These are phyloP conservation scores for Clathrospora elynae DNA, from an alignment of 2,329 filamentous ascomycete species.

Conservation along the genomic window DNA sequence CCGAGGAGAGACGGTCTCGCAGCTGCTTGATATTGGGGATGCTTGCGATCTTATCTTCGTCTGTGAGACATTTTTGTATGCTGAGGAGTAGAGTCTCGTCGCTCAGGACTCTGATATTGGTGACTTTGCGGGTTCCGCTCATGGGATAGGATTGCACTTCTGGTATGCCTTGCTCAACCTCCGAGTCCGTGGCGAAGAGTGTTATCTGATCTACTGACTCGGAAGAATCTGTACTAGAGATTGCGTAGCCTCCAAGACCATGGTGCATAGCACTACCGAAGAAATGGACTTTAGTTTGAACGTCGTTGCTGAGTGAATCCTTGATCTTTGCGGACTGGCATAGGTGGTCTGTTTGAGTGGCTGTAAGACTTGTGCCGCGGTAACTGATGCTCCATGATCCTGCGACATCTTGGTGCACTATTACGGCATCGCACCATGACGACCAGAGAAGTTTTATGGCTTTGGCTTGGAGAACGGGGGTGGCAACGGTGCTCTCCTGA, in stretches of 20 bases:
- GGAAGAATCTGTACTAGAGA: neutral
- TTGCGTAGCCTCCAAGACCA: constrained; percentile 27
- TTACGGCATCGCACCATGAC: constrained; percentile 41
- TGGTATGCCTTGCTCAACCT: constrained; percentile 7
- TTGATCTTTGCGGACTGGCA: neutral
- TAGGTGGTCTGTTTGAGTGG: constrained; percentile 12
- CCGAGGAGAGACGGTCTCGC: too few relatives aligned
- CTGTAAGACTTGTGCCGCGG: constrained; percentile 24
- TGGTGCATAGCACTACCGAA: constrained; percentile 31
- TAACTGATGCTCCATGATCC: constrained; percentile 19
- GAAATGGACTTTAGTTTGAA: constrained; percentile 6
- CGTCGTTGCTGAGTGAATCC: neutral
- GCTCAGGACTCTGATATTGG: constrained; percentile 17
- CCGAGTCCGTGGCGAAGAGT: constrained; percentile 17
- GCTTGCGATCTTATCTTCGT: neutral
- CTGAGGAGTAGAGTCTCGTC: constrained; percentile 6
- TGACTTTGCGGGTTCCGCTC: constrained; percentile 1
- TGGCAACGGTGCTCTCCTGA: neutral
- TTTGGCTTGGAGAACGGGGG: constrained; percentile 5
- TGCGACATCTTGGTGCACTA: constrained; percentile 5
- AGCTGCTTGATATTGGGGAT: too few relatives aligned
- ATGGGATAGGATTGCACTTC: constrained; percentile 6
- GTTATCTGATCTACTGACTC: constrained; percentile 6
- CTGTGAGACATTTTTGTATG: neutral
- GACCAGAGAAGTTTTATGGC: constrained; percentile 32